Evolutionary conservation across 2,329 filamentous ascomycete species (phyloP).

Genomic region (Bipolaris zeicola): DNA sequence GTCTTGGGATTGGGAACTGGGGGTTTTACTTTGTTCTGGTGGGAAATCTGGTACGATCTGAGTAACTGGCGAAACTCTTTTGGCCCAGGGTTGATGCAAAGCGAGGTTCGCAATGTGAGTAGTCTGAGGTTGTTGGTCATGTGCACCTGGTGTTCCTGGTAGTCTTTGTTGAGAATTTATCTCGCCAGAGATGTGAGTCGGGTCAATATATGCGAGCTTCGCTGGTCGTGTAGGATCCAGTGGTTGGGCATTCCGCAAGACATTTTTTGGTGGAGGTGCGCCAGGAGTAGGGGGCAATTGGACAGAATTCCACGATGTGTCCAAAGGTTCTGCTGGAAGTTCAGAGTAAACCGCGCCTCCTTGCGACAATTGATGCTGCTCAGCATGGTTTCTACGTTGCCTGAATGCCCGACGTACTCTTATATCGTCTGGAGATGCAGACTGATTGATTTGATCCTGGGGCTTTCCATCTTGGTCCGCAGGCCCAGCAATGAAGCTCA

Average conservation of each 20-base stretch:
- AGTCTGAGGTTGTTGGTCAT: constrained; percentile 5
- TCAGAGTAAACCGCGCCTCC: constrained; percentile 18
- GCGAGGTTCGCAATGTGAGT: constrained; percentile 13
- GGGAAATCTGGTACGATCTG: constrained; percentile 17
- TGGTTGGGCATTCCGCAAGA: constrained; percentile 1
- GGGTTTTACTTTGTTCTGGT: constrained; percentile 15
- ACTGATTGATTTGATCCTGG: constrained; percentile 45
- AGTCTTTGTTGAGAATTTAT: constrained; percentile 8
- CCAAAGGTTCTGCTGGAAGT: constrained; percentile 11
- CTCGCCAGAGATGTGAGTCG: constrained; percentile 16
- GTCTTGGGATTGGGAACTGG: constrained; percentile 22
- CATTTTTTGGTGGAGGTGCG: constrained; percentile 10
- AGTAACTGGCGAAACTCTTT: constrained; percentile 13
- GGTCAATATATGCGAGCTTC: constrained; percentile 16
- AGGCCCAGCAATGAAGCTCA: constrained; percentile 46
- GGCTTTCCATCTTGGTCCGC: constrained; percentile 42
- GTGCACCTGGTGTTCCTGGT: constrained; percentile 11
- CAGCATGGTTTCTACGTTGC: constrained; percentile 16
- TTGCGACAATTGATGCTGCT: background rate
- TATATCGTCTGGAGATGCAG: constrained; percentile 10
- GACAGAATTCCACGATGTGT: constrained; percentile 8
- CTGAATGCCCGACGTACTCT: constrained; percentile 9
- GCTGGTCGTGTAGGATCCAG: background rate
- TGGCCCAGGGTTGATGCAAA: constrained; percentile 19
- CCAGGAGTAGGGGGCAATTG: constrained; percentile 4